Conservation (phyloP, 257 asterid genomes). For the Ballota nigra region DNA sequence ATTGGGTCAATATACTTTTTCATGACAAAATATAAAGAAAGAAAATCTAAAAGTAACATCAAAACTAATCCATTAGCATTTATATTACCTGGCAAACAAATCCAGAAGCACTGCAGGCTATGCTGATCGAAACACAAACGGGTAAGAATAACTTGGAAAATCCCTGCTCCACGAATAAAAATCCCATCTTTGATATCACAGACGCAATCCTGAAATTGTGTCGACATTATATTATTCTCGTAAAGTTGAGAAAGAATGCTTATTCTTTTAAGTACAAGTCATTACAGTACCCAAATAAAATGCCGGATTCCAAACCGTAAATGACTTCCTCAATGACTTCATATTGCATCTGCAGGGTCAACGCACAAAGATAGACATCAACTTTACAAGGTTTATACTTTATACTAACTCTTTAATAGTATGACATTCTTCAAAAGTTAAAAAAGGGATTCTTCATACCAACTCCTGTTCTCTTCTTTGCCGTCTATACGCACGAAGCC, state of each 20-base stretch:
- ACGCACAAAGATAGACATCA: slow-evolving; percentile 18
- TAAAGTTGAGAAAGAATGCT: slow-evolving; percentile 13
- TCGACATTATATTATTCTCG: not conserved
- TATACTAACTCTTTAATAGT: too few species aligned
- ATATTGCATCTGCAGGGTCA: slow-evolving; percentile 76
- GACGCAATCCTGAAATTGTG: slow-evolving; percentile 75
- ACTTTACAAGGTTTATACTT: slow-evolving; percentile 6
- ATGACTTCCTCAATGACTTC: slow-evolving; percentile 97
- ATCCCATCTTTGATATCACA: slow-evolving; percentile 91
- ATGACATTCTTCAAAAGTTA: slow-evolving; percentile 2
- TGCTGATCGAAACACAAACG: slow-evolving; percentile 67
- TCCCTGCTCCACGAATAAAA: slow-evolving; percentile 90
- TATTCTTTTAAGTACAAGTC: slow-evolving; percentile 11
- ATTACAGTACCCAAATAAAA: slow-evolving; percentile 81
- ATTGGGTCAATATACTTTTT: not conserved
- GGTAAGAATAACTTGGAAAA: slow-evolving; percentile 76
- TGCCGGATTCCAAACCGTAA: slow-evolving; percentile 94
- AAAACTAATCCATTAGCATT: not conserved
- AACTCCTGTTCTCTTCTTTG: slow-evolving; percentile 94
- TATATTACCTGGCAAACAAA: slow-evolving; percentile 74
- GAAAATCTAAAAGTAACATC: not conserved
- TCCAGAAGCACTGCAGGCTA: slow-evolving; percentile 91
- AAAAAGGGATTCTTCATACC: slow-evolving; percentile 45
- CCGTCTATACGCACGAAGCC: slow-evolving; percentile 85
- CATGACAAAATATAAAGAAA: not conserved